Evolutionary conservation across 768 basidiomycete species (phyloP), one percentile per base, ranked within the genome.

Genomic region (Strobilomyces confusus): DNA sequence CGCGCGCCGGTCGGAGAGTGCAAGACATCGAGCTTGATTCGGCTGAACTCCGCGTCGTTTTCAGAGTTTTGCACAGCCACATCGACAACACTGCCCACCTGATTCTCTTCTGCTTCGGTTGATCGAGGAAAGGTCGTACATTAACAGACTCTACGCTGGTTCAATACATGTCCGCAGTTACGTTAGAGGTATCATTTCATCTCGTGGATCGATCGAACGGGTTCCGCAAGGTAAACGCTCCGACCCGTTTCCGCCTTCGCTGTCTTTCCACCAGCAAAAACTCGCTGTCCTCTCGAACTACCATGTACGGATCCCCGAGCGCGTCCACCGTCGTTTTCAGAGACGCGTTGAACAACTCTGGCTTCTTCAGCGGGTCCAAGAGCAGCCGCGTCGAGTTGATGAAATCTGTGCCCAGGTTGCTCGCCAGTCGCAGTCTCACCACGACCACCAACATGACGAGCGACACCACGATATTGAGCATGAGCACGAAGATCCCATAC

Each of bases 11-110:
- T 40, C 46, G 63, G 46, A 71, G 49, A 26, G 57, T 44, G 36
- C 48, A 59, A 17, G 59, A 56, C 66, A 71, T 71, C 19, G 17
- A 29, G 17, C 19, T 40, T 3, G 19, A 25, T 33, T 41, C 11
- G 32, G 32, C 7, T 30, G 14, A 26, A 23, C 12, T n/a, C n/a
- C 11, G 23, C 2, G 17, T 2, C 9, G 9, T 26, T 33, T 44
- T 14, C 22, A 23, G 3, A 14, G 25, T 9, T 15, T 26, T 11
- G 32, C 59, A 69, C 63, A 51, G 68, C 66, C 66, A 66, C 49
- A 37, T 6, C 4, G 6, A 2, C 36, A n/a, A n/a, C n/a, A n/a
- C n/a, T n/a, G n/a, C n/a, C n/a, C n/a, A n/a, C n/a, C n/a, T n/a
- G n/a, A n/a, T n/a, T n/a, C n/a, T n/a, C n/a, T n/a, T n/a, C n/a